Base-by-base conservation (phyloP, 495 filamentous ascomycete genomes). In the Antarctomyces pellizariae region DNA sequence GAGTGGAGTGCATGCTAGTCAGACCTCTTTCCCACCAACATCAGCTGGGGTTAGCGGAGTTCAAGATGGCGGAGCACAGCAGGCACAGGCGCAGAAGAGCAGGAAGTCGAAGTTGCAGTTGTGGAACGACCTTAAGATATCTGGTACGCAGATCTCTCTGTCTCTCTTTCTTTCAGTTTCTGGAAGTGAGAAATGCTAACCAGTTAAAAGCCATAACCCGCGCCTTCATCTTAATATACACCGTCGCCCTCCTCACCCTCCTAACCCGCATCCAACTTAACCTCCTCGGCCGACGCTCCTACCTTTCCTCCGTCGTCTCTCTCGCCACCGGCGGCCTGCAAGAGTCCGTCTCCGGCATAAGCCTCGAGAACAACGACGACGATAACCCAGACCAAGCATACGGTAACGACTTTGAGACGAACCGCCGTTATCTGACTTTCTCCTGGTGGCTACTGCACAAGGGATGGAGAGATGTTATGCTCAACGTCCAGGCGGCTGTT, bases 51-150 rank as follows among this genome's bases (percentile, higher is more conserved):
- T 34, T 5, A 51, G 50, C 7, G 47, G 42, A 0, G 27, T 49
- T 4, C 50, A 54, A 35, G 53, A 57, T 26, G 44, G 36, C 11
- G 46, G 41, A 18, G 39, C 43, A 18, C 34, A 43, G 23, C 45
- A 39, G 16, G 39, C 43, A 18, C 34, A 43, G 23, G 20, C 36
- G 9, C 51, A 40, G 42, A 64, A 56, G 38, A 53, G 67, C 24
- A 69, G 67, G 38, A 86, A 72, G 49, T 75, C 70, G 21, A 97
- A 93, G 57, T 63, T 70, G 13, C 78, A 93, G 50, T 56, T 99
- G 10, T 99, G 86, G 86, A 78, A 89, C 48, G 89, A 99, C 41
- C 66, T 99, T 38, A 99, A 91, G 41, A 91, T 99, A 36, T 75
- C 64, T 52, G 80, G 83, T 90, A 53, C 41, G 76, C n/a, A 3